Conservation (phyloP, 768 basidiomycete genomes). For the Hericium rajendrae region DNA sequence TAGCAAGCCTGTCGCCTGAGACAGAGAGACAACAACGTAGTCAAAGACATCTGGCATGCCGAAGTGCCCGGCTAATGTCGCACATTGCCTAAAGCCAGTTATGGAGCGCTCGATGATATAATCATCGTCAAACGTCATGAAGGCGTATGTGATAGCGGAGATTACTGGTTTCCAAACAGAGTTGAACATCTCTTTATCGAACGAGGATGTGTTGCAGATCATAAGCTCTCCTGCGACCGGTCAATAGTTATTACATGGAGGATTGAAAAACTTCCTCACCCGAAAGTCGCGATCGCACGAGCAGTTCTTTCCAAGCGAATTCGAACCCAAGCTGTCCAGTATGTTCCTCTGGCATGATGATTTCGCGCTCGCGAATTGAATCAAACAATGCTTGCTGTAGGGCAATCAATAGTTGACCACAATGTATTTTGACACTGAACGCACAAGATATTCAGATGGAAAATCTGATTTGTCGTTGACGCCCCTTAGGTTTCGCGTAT, state of each 20-base stretch:
- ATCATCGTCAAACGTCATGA: constrained; percentile 94
- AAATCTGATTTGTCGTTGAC: constrained; percentile 85
- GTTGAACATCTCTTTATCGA: constrained; percentile 92
- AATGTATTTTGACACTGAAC: constrained; percentile 11
- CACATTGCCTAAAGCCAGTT: constrained; percentile 94
- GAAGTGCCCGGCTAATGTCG: constrained; percentile 85
- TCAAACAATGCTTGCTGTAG: constrained; percentile 81
- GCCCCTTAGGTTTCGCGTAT: constrained; percentile 83
- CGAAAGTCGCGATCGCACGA: constrained; percentile 70
- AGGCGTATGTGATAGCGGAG: constrained; percentile 91
- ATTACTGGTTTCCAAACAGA: constrained; percentile 88
- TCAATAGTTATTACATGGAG: not conserved
- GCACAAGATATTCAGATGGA: constrained; percentile 73
- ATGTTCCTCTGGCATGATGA: constrained; percentile 97
- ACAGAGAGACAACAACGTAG: constrained; percentile 87
- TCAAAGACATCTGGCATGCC: constrained; percentile 92
- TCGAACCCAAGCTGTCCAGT: constrained; percentile 95
- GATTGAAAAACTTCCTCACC: constrained; percentile 33
- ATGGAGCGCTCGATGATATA: constrained; percentile 93
- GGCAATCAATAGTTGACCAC: not conserved
- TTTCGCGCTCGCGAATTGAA: constrained; percentile 88
- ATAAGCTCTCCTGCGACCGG: constrained; percentile 48
- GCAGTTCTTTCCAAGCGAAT: constrained; percentile 96
- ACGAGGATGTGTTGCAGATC: constrained; percentile 67
- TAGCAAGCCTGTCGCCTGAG: constrained; percentile 82